Evolutionary conservation across 2,329 filamentous ascomycete genomes (phyloP).

Genomic region (Amphichorda felina): DNA sequence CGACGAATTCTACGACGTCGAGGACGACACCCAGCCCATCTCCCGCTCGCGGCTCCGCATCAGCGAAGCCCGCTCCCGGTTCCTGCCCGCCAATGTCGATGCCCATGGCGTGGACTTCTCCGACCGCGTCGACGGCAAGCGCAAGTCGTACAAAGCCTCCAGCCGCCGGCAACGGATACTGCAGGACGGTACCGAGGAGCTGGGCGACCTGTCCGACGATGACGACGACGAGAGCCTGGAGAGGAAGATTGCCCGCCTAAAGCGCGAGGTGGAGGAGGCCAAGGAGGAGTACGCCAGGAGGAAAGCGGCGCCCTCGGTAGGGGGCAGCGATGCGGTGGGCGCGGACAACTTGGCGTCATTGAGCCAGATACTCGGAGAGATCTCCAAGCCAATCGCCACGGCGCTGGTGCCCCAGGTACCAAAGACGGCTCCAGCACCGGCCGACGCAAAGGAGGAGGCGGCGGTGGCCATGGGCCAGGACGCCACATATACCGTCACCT

Average conservation of each 20-base stretch:
- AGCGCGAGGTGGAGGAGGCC: conserved; percentile 69
- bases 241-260: conserved; percentile 68
- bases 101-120: conserved; percentile 77
- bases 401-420: background rate
- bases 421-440: background rate
- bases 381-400: conserved; percentile 26
- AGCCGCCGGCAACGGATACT: conserved; percentile 53
- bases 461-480: background rate
- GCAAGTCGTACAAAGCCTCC: conserved; percentile 71
- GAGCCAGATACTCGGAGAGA: conserved; percentile 58
- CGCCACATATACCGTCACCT: conserved; percentile 52
- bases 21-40: conserved; percentile 55
- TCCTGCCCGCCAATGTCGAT: conserved; percentile 65
- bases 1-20: conserved; percentile 50
- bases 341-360: conserved; percentile 44
- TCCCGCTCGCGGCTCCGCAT: conserved; percentile 66
- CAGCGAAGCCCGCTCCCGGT: conserved; percentile 68
- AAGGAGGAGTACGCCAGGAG: conserved; percentile 49
- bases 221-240: conserved; percentile 66
- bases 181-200: conserved; percentile 51
- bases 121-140: conserved; percentile 71
- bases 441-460: background rate
- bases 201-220: conserved; percentile 68
- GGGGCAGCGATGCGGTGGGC: conserved; percentile 26
- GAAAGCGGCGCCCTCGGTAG: conserved; percentile 31